phyloP scores from a whole-genome alignment of 2,329 filamentous ascomycete genomes.

The Bipolaris oryzae region DNA sequence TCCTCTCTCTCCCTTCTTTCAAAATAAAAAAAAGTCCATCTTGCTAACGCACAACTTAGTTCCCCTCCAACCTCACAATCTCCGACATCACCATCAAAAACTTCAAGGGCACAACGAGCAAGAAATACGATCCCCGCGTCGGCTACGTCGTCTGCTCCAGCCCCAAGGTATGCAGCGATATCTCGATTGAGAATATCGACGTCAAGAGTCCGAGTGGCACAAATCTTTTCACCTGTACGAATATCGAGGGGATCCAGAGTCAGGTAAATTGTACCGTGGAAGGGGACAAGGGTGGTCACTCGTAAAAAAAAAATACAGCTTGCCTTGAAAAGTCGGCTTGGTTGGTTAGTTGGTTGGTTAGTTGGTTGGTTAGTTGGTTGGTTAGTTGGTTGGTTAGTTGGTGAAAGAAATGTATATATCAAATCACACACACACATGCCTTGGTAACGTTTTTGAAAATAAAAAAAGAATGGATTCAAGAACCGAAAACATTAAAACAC shows the following conservation, averaged over 20 bases:
- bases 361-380: too few species aligned
- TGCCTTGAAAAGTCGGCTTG: too few species aligned
- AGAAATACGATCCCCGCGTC: constrained; percentile 50
- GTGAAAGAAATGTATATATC: too few species aligned
- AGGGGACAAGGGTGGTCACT: constrained; percentile 29
- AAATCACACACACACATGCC: too few species aligned
- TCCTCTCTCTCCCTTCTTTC: too few species aligned
- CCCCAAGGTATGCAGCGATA: constrained; percentile 57
- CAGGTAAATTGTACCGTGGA: constrained; percentile 40
- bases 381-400: too few species aligned
- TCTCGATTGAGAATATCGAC: constrained; percentile 51
- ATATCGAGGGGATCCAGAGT: constrained; percentile 40
- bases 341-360: too few species aligned
- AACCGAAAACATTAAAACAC: too few species aligned
- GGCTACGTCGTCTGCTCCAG: constrained; percentile 55
- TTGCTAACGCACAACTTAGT: constrained; percentile 30
- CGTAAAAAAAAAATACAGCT: too few species aligned
- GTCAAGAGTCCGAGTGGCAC: constrained; percentile 57
- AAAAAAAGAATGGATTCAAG: too few species aligned
- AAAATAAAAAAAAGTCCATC: too few species aligned
- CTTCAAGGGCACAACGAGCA: constrained; percentile 61
- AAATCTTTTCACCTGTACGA: constrained; percentile 53
- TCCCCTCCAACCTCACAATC: constrained; percentile 62
- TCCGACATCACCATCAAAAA: constrained; percentile 62
- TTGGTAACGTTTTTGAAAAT: too few species aligned